phyloP scores from a whole-genome alignment of 1,139 yeast species.

The Arxiozyma telluris region DNA sequence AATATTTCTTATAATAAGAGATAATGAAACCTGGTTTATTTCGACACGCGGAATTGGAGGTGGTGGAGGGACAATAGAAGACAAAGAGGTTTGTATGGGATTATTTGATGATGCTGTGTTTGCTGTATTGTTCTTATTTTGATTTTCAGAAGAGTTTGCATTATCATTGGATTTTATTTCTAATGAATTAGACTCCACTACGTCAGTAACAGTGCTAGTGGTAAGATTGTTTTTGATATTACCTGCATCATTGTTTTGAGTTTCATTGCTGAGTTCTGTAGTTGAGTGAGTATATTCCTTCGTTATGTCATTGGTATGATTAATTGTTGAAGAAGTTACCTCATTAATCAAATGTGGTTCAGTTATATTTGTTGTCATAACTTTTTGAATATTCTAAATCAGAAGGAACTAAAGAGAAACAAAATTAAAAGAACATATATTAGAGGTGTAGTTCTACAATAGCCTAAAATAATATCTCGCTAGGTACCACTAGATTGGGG shows the following conservation, averaged over 20 bases:
- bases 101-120: not conserved
- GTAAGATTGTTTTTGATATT: not conserved
- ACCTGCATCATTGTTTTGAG: not conserved
- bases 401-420: not conserved
- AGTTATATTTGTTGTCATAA: not conserved
- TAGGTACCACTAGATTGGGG: not conserved
- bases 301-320: not conserved
- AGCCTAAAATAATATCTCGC: not conserved
- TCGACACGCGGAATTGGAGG: constrained; percentile 31
- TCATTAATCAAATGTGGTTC: not conserved
- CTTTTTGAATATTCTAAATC: too few species aligned
- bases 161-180: not conserved
- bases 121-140: too few species aligned
- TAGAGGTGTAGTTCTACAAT: not conserved
- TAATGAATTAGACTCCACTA: not conserved
- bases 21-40: constrained; percentile 28
- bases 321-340: not conserved
- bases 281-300: not conserved
- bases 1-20: constrained; percentile 27
- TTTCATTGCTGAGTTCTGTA: not conserved
- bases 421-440: not conserved
- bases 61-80: constrained; percentile 10
- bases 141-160: not conserved
- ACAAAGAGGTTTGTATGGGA: not conserved
- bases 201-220: not conserved